Base-by-base conservation (phyloP, 768 basidiomycete genomes). In the Lanmaoa pseudosensibilis region DNA sequence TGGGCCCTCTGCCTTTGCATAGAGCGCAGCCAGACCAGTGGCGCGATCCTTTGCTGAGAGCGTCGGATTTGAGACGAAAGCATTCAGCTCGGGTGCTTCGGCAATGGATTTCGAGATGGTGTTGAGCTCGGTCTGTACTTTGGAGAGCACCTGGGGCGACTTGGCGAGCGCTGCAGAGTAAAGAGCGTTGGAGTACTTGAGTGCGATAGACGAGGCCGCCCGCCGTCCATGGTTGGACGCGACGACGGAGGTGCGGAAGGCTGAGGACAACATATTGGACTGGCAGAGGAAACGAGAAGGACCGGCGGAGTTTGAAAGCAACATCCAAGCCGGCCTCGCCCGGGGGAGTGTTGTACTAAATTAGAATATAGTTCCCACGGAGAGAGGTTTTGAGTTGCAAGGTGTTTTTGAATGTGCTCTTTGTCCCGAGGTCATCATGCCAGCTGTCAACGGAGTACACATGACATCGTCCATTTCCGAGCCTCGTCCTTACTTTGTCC, bases 61-160 rank as follows among this genome's bases (percentile, higher is more conserved):
- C 11, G 96, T 95, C 44, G 97, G 97, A 80, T 99, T 98, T 63
- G 75, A 74, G 69, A 99, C 79, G 76, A 96, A 92, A 4, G 83
- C 72, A 56, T 75, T 76, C 64, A 94, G 73, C 63, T 87, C 84
- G 54, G 87, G 79, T 56, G 82, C 79, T 37, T 80, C 75, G 68
- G 83, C 79, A 73, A 98, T 82, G 71, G 86, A 78, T 69, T 80
- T 80, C 61, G 85, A 78, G 72, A 98, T 83, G 62, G 75, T 74
- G 65, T 75, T 77, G 62, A 98, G 85, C 70, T 98, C 97, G 46
- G 85, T 69, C 73, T 94, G 90, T 66, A 98, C 91, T 71, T 89
- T 87, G 74, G 74, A 85, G 74, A 98, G 88, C 46, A 83, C 82
- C 69, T 85, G 83, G 25, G 92, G 86, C 4, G 93, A 94, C 77